A percentile compares a stretch with the other conserved stretches of the same genome.
Evolutionary conservation across 495 filamentous ascomycete species (phyloP).

Genomic region (Aspergillus affinis): DNA sequence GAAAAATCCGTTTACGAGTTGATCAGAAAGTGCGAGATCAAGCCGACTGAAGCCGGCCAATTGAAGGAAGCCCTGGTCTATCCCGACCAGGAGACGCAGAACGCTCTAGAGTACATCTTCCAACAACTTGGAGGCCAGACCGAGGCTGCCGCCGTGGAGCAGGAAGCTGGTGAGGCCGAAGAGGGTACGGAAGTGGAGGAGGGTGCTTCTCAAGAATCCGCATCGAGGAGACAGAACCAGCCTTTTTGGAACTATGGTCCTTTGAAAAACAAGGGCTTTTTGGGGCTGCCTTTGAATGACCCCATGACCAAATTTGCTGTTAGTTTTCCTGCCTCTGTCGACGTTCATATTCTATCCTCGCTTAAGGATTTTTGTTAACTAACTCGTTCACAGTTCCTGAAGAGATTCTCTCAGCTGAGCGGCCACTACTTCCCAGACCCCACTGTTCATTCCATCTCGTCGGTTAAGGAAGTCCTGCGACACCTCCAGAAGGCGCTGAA

Average conservation of each 20-base stretch:
- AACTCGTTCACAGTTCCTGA: conserved; percentile 57
- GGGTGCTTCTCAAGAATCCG: conserved; percentile 4
- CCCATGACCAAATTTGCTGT: conserved; percentile 70
- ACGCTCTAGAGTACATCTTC: conserved; percentile 39
- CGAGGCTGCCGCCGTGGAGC: conserved; percentile 9
- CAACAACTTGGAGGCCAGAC: conserved; percentile 35
- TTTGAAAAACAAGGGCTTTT: conserved; percentile 23
- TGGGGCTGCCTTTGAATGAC: conserved; percentile 52
- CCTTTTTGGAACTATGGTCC: conserved; percentile 22
- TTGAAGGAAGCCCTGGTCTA: conserved; percentile 36
- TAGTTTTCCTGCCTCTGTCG: conserved; percentile 32
- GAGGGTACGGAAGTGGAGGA: conserved; percentile 10
- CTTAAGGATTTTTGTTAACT: conserved; percentile 13
- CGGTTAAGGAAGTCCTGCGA: conserved; percentile 55
- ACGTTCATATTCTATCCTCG: neutral
- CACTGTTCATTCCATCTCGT: conserved; percentile 52
- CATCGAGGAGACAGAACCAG: neutral
- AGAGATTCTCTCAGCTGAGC: conserved; percentile 74
- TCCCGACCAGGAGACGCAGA: conserved; percentile 27
- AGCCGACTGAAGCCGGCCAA: conserved; percentile 18
- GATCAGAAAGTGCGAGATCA: conserved; percentile 31
- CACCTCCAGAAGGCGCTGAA: conserved; percentile 45
- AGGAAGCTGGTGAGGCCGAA: neutral
- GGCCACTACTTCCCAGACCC: conserved; percentile 72
- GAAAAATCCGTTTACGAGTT: conserved; percentile 27